Evolutionary conservation across 1,139 yeast species (phyloP).

Genomic region (Nematodospora anomalae): DNA sequence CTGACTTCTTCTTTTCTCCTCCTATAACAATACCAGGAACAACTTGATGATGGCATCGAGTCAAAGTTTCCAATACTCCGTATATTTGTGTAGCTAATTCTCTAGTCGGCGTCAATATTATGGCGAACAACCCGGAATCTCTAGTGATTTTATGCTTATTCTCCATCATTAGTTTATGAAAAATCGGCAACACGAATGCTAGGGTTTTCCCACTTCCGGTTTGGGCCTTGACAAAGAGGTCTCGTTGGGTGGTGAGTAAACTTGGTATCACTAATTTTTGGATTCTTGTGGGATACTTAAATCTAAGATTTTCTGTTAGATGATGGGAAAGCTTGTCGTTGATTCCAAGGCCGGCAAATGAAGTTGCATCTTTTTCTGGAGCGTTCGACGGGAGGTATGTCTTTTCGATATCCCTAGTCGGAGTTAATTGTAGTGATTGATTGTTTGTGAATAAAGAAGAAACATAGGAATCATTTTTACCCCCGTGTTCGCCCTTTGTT

Average conservation of each 20-base stretch:
- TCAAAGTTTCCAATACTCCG: conserved; percentile 68
- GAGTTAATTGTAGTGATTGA: conserved; percentile 32
- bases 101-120: conserved; percentile 88
- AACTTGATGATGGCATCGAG: conserved; percentile 73
- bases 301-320: conserved; percentile 56
- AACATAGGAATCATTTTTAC: conserved; percentile 60
- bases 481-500: conserved; percentile 49
- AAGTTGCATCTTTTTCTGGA: conserved; percentile 65
- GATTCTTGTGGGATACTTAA: conserved; percentile 78
- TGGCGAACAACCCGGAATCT: conserved; percentile 83
- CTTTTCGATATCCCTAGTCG: conserved; percentile 19
- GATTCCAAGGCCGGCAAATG: conserved; percentile 73
- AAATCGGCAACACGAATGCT: conserved; percentile 82
- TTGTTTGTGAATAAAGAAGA: conserved; percentile 86
- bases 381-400: conserved; percentile 74
- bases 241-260: conserved; percentile 54
- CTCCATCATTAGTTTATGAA: conserved; percentile 61
- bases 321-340: conserved; percentile 54
- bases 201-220: conserved; percentile 96
- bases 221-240: conserved; percentile 87
- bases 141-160: conserved; percentile 53
- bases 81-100: conserved; percentile 93
- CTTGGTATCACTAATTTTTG: conserved; percentile 83
- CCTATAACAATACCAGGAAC: conserved; percentile 95
- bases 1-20: conserved; percentile 91